Evolutionary conservation across 192 early-diverging fungal genomes (phyloP), one percentile per base, ranked within the genome.

Genomic region (Podila epicladia): DNA sequence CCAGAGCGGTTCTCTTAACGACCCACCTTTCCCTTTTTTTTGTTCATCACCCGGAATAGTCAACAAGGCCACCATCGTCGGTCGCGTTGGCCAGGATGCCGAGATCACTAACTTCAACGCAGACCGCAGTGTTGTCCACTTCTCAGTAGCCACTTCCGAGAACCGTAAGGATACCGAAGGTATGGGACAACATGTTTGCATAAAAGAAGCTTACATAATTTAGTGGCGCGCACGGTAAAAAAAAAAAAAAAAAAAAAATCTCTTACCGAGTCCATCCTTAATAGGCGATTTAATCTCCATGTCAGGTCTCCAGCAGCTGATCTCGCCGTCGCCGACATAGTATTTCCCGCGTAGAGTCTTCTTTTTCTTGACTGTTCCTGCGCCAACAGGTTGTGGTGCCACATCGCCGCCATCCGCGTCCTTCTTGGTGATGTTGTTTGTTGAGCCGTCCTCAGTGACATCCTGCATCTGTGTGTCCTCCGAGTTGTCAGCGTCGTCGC

Each of bases 241-340:
- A n/a, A n/a, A n/a, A n/a, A n/a, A n/a, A n/a, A n/a, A n/a, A n/a
- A n/a, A n/a, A n/a, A n/a, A n/a, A n/a, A n/a, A 11, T 11, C 41
- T 12, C 68, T 68, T 88, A 94, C 93, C 86, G 58, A 95, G 75
- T n/a, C 97, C 97, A n/a, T 97, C 90, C 67, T 93, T 86, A 62
- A 98, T 67, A 12, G 97, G 96, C 17, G 92, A 92, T 31, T 83
- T 89, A 59, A 98, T 84, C 67, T 98, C 95, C 92, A 98, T 93
- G 45, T 91, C 82, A 7, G 84, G 71, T 62, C 92, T 85, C 93
- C 94, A 97, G 19, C 84, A 84, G 15, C 88, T 86, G 48, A 91
- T 87, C 67, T 90, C 90, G 17, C 85, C 85, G 70, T 94, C 93
- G 64, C 94, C 93, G 37, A 94, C 87, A 82, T 84, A 91, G 73